Base-by-base conservation (phyloP, 2,329 filamentous ascomycete genomes). In the Cercospora sp. region DNA sequence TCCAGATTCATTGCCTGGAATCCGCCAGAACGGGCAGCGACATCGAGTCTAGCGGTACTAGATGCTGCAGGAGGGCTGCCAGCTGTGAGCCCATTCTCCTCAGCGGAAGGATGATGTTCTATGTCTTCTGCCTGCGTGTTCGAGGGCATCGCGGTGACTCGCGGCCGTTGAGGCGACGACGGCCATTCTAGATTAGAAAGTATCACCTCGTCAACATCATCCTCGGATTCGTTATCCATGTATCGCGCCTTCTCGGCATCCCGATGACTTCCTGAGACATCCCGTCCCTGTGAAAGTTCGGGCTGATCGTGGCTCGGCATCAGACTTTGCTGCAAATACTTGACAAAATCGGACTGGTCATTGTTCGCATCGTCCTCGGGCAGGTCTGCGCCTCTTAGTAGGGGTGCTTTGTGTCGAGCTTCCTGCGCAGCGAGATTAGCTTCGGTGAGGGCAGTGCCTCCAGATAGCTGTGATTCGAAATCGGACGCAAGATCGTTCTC, bases 391-490 rank as follows among this genome's bases (percentile, higher is more conserved):
- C 70, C 78, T 55, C 77, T 70, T 3, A 69, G 53, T 8, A 66
- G 31, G n/a, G 67, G 64, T 20, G 57, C 51, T 28, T 64, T 67
- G 26, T 76, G 70, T 33, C 72, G 63, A 30, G 73, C 75, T 69
- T 78, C 73, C 51, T 77, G 75, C 63, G 70, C 76, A 30, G 74
- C 74, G 16, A 79, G 71, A 57, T 79, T 79, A 9, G 73, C 76
- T 65, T 73, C 73, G 2, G 77, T 79, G 31, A 79, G 66, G 16
- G 74, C 67, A 39, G 61, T 51, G 39, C 28, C 55, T 10, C 23
- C 18, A 39, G 64, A 64, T 20, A 64, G 51, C 60, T 58, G 57
- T 13, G 45, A 23, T 6, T 45, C 30, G 31, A 28, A 59, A 16
- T 67, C 62, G 7, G 30, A 12, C 13, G 42, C 36, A 13, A 66